phyloP scores from a whole-genome alignment of 495 filamentous ascomycete species.

The Aspergillus haitiensis region DNA sequence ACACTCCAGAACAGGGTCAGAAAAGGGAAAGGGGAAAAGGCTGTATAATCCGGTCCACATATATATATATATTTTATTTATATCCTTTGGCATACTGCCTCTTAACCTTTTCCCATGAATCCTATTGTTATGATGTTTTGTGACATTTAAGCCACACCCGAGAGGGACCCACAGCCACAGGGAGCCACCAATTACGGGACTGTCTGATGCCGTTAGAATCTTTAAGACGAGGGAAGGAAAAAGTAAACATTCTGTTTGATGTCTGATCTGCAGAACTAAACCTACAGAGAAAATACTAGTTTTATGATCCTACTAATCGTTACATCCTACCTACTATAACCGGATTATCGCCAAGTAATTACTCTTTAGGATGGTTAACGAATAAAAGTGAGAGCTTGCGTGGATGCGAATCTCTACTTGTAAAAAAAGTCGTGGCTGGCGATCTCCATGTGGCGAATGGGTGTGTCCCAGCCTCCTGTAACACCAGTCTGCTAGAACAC shows the following conservation, averaged over 20 bases:
- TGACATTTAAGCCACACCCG: conserved; percentile 2
- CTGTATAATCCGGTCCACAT: not conserved
- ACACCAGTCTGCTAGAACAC: conserved; percentile 20
- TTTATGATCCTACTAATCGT: not conserved
- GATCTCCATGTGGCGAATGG: conserved; percentile 15
- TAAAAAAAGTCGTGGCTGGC: conserved; percentile 28
- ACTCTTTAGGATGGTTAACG: not conserved
- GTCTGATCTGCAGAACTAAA: not conserved
- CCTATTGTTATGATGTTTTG: not conserved
- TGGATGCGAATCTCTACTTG: conserved; percentile 8
- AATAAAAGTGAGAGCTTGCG: conserved; percentile 11
- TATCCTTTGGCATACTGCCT: not conserved
- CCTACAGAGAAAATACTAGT: not conserved
- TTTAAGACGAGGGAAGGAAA: too few relatives aligned
- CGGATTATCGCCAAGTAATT: not conserved
- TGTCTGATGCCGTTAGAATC: too few relatives aligned
- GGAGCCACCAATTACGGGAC: not conserved
- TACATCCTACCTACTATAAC: not conserved
- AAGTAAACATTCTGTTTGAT: too few relatives aligned
- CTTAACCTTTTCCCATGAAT: not conserved
- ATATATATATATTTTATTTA: not conserved
- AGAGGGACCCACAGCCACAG: not conserved
- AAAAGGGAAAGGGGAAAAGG: too few relatives aligned
- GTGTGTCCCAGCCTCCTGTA: conserved; percentile 29
- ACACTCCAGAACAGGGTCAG: too few relatives aligned